Base-by-base conservation (phyloP, 2,329 filamentous ascomycete species). In the Fusarium tjaetaba region DNA sequence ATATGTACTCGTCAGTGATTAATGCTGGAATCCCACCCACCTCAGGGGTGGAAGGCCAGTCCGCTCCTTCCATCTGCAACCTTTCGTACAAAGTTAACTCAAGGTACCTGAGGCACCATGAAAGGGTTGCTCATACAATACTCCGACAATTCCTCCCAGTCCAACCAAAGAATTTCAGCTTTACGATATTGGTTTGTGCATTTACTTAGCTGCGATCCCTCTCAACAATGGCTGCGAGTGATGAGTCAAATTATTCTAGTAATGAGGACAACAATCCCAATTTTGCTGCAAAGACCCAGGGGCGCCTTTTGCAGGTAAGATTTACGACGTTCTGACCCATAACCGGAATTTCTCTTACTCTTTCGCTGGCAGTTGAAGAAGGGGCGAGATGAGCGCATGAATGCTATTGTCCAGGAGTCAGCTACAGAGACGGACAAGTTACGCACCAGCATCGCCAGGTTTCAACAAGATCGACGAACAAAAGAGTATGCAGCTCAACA, bases 341-440 rank as follows among this genome's bases (percentile, higher is more conserved):
- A 9, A 2, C 18, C 3, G 3, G 26, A 11, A 22, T 7, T 30
- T 51, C 14, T 14, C 39, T 72, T 3, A 78, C 11, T 15, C n/a
- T 14, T 24, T 24, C 7, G 26, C 7, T 15, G 20, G 4, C 20
- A 83, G 81, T 61, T 82, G 13, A 81, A 79, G 42, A 79, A 65
- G 24, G 72, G 80, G 42, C 78, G 80, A n/a, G 74, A 78, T 42
- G 71, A 76, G 34, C 75, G 70, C 16, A 75, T 79, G 53, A 71
- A 69, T n/a, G 65, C 64, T 5, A 70, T 80, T 24, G 59, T 78
- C 6, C 59, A 57, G 10, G 76, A 80, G 34, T 73, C 78, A 24
- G 48, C 74, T 7, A 61, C 60, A 7, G 78, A 76, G 22, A 60
- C 82, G 48, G 73, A 74, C 11, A 65, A 76, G 4, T 32, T 82